These are phyloP conservation scores for Rhodotorula toruloides DNA, from an alignment of 768 basidiomycete genomes.

Conservation along the genomic window DNA sequence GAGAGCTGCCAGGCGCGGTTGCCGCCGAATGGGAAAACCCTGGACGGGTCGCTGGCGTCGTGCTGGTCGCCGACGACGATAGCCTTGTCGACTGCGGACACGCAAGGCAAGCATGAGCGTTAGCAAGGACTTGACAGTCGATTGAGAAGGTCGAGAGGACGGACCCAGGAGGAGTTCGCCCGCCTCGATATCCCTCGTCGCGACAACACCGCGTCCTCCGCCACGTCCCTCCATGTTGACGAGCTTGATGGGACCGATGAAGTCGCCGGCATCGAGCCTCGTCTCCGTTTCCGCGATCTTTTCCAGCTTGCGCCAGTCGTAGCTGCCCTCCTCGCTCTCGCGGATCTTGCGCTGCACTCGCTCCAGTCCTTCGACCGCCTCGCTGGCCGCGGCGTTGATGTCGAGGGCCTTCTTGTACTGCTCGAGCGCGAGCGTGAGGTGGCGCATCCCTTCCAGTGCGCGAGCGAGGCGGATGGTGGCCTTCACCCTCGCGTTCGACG, in stretches of 20 bases:
- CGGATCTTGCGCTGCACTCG: background rate
- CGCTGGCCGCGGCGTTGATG: background rate
- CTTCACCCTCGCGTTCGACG: constrained; percentile 56
- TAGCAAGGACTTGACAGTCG: background rate
- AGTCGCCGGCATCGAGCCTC: background rate
- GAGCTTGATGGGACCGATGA: constrained; percentile 14
- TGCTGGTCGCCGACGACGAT: background rate
- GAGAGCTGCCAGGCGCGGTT: background rate
- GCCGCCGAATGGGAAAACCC: background rate
- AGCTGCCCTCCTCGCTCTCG: constrained; percentile 4
- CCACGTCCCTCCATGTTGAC: background rate
- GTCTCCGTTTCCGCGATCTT: background rate
- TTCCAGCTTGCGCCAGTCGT: constrained; percentile 1
- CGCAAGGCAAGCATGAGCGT: fast-evolving
- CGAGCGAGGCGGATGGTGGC: constrained; percentile 51
- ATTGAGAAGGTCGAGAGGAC: background rate
- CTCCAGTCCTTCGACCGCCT: background rate
- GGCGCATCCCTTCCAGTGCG: constrained; percentile 3
- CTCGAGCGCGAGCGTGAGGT: background rate
- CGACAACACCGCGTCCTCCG: constrained; percentile 21
- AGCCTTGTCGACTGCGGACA: background rate
- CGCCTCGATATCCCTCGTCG: constrained; percentile 18
- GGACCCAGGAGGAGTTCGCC: constrained; percentile 24
- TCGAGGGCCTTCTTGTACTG: background rate
- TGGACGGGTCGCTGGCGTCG: no score